Conservation (phyloP, 495 filamentous ascomycete species). For the Schizothecium vesticola region DNA sequence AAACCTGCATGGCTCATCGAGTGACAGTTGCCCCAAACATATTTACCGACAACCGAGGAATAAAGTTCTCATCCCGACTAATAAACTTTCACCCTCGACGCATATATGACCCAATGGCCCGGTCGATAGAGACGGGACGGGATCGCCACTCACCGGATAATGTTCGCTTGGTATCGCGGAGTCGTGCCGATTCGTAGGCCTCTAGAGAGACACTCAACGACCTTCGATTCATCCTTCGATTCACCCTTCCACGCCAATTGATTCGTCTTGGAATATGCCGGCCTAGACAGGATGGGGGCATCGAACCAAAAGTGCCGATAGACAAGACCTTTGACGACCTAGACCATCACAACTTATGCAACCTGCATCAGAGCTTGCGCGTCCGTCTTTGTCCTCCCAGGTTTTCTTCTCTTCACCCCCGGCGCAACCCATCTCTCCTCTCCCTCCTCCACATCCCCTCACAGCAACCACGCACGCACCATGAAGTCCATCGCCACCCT, state of each 20-base stretch:
- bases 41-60: background rate
- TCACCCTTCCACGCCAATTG: background rate
- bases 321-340: background rate
- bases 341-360: background rate
- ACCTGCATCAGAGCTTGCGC: background rate
- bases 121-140: background rate
- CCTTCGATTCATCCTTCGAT: background rate
- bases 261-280: background rate
- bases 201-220: background rate
- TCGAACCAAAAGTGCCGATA: background rate
- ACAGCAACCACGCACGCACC: background rate
- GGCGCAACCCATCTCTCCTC: background rate
- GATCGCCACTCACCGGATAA: background rate
- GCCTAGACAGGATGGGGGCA: background rate
- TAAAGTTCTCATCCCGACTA: background rate
- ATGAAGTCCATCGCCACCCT: constrained; percentile 3
- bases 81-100: background rate
- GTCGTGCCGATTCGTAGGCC: background rate
- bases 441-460: background rate
- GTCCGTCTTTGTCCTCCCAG: background rate
- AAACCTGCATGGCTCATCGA: background rate
- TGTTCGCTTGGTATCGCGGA: background rate
- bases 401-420: background rate
- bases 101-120: background rate
- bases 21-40: background rate